Conservation (phyloP, 768 basidiomycete genomes). For the Lactifluus rugatus region DNA sequence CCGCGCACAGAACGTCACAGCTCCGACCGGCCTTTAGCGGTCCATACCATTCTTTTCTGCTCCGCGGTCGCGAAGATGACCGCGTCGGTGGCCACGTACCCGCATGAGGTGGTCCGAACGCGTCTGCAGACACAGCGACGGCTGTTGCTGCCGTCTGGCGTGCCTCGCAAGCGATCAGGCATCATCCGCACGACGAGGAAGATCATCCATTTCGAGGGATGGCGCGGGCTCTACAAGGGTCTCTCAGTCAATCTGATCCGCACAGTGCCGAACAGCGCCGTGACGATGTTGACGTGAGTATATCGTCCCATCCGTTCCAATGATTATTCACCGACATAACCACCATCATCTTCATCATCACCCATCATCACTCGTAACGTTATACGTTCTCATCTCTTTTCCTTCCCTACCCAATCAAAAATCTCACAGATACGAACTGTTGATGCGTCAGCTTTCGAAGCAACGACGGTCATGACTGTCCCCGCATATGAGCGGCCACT, state of each 20-base stretch:
- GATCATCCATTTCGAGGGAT: conserved; percentile 76
- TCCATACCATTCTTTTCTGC: conserved; percentile 68
- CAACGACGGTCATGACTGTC: conserved; percentile 3
- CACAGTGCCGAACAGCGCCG: conserved; percentile 93
- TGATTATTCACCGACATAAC: too few relatives aligned
- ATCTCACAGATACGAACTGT: conserved; percentile 32
- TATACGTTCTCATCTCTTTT: neutral
- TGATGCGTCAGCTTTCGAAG: conserved; percentile 29
- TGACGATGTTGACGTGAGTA: conserved; percentile 87
- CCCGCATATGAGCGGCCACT: neutral
- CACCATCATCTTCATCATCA: neutral
- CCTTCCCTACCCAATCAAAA: too few relatives aligned
- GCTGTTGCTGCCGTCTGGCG: conserved; percentile 39
- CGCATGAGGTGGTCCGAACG: conserved; percentile 99
- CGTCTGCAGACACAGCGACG: conserved; percentile 77
- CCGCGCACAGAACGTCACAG: conserved; percentile 41
- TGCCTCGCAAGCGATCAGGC: conserved; percentile 54
- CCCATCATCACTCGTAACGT: neutral
- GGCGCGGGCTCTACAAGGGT: conserved; percentile 86
- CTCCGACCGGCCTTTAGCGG: conserved; percentile 35
- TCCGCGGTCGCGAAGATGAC: conserved; percentile 95
- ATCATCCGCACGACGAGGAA: conserved; percentile 61
- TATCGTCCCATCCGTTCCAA: neutral
- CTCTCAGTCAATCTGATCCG: conserved; percentile 88
- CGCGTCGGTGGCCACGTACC: conserved; percentile 91